Evolutionary conservation across 164 flowering plant genomes (phyloP).

Genomic region (Umbellularia californica): DNA sequence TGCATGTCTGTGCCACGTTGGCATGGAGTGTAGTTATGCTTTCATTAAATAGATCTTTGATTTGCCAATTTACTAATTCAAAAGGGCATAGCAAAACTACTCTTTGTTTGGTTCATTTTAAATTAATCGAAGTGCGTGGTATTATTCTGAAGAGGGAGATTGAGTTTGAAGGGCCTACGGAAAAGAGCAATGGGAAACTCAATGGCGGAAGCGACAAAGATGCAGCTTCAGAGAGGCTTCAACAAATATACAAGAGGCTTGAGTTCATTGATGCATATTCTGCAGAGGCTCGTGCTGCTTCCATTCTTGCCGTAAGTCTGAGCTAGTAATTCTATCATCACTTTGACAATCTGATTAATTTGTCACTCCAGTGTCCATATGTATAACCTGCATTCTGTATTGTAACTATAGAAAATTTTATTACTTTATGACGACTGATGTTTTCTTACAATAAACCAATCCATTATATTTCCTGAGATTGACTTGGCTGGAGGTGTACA

Average conservation of each 20-base stretch:
- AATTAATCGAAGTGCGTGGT: constrained; percentile 12
- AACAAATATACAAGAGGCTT: constrained; percentile 84
- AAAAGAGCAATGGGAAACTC: constrained; percentile 31
- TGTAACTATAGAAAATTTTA: too few species aligned
- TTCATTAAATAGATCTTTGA: too few species aligned
- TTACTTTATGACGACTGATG: too few species aligned
- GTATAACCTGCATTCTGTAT: too few species aligned
- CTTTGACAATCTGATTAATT: too few species aligned
- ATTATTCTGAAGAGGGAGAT: constrained; percentile 52
- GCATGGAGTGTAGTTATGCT: too few species aligned
- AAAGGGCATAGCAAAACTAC: background rate
- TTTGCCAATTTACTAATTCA: too few species aligned
- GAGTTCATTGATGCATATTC: constrained; percentile 87
- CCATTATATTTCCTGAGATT: too few species aligned
- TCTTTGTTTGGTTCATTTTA: background rate
- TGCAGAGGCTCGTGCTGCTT: constrained; percentile 93
- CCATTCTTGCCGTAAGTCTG: constrained; percentile 86
- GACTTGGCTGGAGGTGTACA: too few species aligned
- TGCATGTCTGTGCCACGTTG: background rate
- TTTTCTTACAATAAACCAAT: too few species aligned
- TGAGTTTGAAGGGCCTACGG: constrained; percentile 47
- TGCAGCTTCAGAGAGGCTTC: constrained; percentile 57
- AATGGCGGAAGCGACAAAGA: constrained; percentile 49
- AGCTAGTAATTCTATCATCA: background rate
- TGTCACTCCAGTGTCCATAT: too few species aligned